Base-by-base conservation (phyloP, 1,284 basidiomycete species). In the Irpex sp. region DNA sequence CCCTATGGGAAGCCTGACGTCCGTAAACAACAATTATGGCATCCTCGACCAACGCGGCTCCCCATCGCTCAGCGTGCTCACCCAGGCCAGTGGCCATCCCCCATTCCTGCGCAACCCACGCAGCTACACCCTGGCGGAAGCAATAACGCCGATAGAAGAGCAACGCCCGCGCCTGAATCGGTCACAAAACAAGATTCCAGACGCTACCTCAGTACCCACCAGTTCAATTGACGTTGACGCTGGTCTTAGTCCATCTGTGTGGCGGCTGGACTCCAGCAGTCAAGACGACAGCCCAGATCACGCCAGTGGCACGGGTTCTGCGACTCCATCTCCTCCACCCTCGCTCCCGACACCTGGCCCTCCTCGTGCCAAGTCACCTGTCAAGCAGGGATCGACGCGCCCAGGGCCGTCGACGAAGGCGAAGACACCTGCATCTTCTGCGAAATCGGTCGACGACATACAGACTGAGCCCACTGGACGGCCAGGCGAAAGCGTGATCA, bases 401-500 rank as follows among this genome's bases (percentile, higher is more conserved):
- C 7, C 52, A 38, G 15, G 26, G 5, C 55, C 17, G 31, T 9
- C 55, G n/a, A 40, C 37, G 21, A 26, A 34, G 31, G 17, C 55
- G 21, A 26, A 15, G 55, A 7, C 44, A 44, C 7, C 47, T 9
- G 34, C 17, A 9, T n/a, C 55, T 34, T 38, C 13, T 36, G 11
- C 38, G 15, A 58, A 21, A 15, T 3, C 34, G 40, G 19, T 31
- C 15, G 48, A 17, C 55, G 49, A 51, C 11, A 51, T 36, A 13
- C 54, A 56, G n/a, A 60, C 37, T 17, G 58, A 60, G 26, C n/a
- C 48, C 17, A 47, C 37, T 2, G 58, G 48, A 21, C 40, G 44
- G 8, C 58, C 44, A 17, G 57, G 56, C 4, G 52, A 74, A 61
- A 68, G 70, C 17, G 67, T 72, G 54, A 72, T 74, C 69, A 68